Evolutionary conservation across 2,329 filamentous ascomycete genomes (phyloP), one percentile per base, ranked within the genome.

Genomic region (Cadophora gregata): DNA sequence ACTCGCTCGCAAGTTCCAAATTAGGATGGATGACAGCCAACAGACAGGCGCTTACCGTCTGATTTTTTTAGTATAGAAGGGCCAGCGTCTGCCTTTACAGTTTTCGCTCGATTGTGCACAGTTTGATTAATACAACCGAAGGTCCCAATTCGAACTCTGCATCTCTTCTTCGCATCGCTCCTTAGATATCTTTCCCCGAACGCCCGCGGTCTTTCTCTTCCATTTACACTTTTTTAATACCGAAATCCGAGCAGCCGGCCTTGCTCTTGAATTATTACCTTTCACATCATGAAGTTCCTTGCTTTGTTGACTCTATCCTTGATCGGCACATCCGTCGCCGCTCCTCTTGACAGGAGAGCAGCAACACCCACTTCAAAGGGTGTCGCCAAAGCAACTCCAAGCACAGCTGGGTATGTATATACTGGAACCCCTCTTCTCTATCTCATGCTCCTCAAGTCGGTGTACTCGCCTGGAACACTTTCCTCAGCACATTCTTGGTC

Each of bases 201-300:
- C 36, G 12, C 27, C 47, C 31, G 47, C 62, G 48, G 36, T 42
- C 36, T 65, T 36, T 64, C 21, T 31, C 66, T 62, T 31, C 21
- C 19, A 27, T 24, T 56, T 25, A 21, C 5, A 24, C 24, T 27
- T 25, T 38, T 55, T 27, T 51, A 45, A 56, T 38, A 51, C 48
- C 25, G 4, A 38, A 24, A 12, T 25, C 31, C 21, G 38, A 60
- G 58, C 58, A 60, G 45, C 58, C 42, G 58, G 58, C 31, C 42
- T 48, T 60, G 58, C 58, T 60, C 38, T 48, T 60, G n/a, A 14
- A 6, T 24, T 16, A 25, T 24, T 2, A 53, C 14, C n/a, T 33
- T 59, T 67, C 65, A n/a, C n/a, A 69, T 50, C 48, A 72, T 70
- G 70, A 68, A 67, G 67, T 68, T 72, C 62, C n/a, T 64, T 21